Evolutionary conservation across 1,139 yeast genomes (phyloP).

Genomic region (Torulaspora pretoriensis): DNA sequence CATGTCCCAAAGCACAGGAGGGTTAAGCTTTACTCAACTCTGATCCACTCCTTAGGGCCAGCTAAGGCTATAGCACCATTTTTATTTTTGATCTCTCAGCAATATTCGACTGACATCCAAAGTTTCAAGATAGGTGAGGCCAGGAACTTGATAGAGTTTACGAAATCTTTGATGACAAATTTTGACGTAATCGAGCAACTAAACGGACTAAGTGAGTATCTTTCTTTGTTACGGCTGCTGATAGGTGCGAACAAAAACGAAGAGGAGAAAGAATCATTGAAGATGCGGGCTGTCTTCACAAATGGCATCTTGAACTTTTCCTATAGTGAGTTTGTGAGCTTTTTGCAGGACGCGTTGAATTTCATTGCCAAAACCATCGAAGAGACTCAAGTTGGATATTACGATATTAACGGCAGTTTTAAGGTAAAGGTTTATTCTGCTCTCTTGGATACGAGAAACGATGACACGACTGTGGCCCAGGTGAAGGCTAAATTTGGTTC

Average conservation of each 20-base stretch:
- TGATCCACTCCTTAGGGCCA: constrained; percentile 74
- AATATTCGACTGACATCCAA: constrained; percentile 52
- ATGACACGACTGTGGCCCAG: constrained; percentile 30
- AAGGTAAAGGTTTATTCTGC: constrained; percentile 57
- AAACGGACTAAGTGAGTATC: constrained; percentile 51
- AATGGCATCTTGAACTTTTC: constrained; percentile 52
- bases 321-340: constrained; percentile 45
- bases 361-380: constrained; percentile 48
- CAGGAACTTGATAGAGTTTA: constrained; percentile 63
- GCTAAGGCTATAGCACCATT: constrained; percentile 64
- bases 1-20: constrained; percentile 97
- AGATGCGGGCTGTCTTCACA: constrained; percentile 60
- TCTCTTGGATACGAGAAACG: constrained; percentile 46
- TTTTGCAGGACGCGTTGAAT: constrained; percentile 51
- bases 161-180: constrained; percentile 60
- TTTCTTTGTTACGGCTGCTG: constrained; percentile 51
- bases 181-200: constrained; percentile 70
- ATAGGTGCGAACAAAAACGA: constrained; percentile 27
- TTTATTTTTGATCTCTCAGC: constrained; percentile 75
- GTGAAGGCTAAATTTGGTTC: constrained; percentile 46
- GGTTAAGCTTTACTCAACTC: constrained; percentile 72
- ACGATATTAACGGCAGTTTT: constrained; percentile 44
- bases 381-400: constrained; percentile 44
- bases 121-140: constrained; percentile 64
- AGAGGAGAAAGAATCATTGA: constrained; percentile 42